Evolutionary conservation across 257 asterid species (phyloP), one percentile per base, ranked within the genome.

Genomic region (Solanum gracilifrons): DNA sequence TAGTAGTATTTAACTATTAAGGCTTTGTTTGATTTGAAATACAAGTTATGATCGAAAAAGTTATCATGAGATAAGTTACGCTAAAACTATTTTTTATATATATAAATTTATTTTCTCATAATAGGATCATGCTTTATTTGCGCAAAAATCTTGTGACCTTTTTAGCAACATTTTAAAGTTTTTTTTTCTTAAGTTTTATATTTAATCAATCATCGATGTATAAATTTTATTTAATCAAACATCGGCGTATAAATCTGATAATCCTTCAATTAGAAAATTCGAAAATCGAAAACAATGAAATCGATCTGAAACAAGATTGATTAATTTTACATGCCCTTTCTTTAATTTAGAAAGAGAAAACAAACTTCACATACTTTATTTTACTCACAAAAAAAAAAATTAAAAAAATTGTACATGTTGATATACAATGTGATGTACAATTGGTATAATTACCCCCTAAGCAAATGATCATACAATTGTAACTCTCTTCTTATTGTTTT

Each of bases 361-460:
- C 31, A 35, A 35, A 74, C 6, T 39, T 76, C 35, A 39, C 18
- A 39, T n/a, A 7, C 35, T 76, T 41, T 39, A 41, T 77, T 77
- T 41, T 35, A 73, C 27, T 77, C 35, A 77, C 35, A 39, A 6
- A 18, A 31, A 18, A 27, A 13, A 3, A 11, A 41, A 39, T 9
- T 39, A 2, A 39, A 39, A 41, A 9, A 72, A 9, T 71, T 35
- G 31, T 35, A 20, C 7, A 73, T 79, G 64, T 35, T 87, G 76
- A 86, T 35, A 62, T 48, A 15, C 85, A 91, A 87, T 92, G 29
- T 87, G 76, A 86, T 35, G 48, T 48, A 15, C 85, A 91, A 87
- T 92, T 23, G 86, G 89, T 85, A 9, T 85, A 9, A 60, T 86
- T 86, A 62, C 60, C 27, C 90, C 90, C 89, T 5, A 89, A 69